Percentiles rank a stretch among this genome's conserved stretches.
phyloP scores from a whole-genome alignment of 352 stramenopile genomes.

The Phytophthora constricta region DNA sequence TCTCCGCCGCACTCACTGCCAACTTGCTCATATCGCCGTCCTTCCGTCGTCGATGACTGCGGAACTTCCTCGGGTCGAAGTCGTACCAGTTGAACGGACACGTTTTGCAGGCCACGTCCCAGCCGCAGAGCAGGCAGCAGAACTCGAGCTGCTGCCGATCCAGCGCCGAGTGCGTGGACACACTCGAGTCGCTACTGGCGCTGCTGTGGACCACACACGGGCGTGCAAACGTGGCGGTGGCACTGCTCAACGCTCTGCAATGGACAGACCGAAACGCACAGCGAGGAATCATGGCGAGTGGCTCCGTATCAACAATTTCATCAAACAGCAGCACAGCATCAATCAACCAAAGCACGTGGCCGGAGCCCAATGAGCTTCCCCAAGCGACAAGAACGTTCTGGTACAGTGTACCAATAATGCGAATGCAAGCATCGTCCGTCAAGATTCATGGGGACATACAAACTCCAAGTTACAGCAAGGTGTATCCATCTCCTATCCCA shows the following conservation, averaged over 20 bases:
- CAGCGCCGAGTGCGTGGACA: constrained; percentile 43
- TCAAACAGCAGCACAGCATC: constrained; percentile 1
- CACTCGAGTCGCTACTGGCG: background rate
- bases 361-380: constrained; percentile 5
- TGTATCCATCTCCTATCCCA: background rate
- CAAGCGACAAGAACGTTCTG: background rate
- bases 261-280: background rate
- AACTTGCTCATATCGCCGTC: constrained; percentile 11
- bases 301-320: background rate
- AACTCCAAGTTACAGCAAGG: background rate
- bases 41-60: constrained; percentile 8
- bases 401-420: background rate
- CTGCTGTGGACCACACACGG: constrained; percentile 10
- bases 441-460: too few relatives aligned
- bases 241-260: constrained; percentile 2
- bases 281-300: constrained; percentile 17
- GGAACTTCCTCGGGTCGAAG: constrained; percentile 61
- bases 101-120: constrained; percentile 61
- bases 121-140: constrained; percentile 73
- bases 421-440: too few relatives aligned
- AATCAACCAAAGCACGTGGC: constrained; percentile 3
- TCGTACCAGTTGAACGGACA: constrained; percentile 76
- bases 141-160: constrained; percentile 67
- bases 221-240: constrained; percentile 4
- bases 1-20: constrained; percentile 13